Evolutionary conservation across 495 filamentous ascomycete species (phyloP), one percentile per base, ranked within the genome.

Genomic region (Schizothecium vesticola): DNA sequence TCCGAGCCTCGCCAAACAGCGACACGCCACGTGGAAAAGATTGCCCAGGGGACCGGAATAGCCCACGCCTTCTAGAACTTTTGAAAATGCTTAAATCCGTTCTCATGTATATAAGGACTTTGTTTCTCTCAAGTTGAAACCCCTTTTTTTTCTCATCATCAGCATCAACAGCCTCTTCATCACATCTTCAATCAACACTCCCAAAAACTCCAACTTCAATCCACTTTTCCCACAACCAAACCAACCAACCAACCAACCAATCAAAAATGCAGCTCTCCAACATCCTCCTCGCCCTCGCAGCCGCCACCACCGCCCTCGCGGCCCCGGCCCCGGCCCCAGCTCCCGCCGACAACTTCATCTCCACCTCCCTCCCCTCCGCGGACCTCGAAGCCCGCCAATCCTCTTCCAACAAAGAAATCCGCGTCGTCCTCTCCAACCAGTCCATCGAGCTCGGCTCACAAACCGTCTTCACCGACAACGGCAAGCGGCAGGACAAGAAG

Each of bases 241-340:
- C 61, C 22, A 63, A 21, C 29, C 61, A n/a, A 55, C 61, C 61
- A n/a, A 51, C 21, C 33, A n/a, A n/a, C n/a, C n/a, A n/a, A n/a
- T n/a, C n/a, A n/a, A 63, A 43, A 51, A 63, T 63, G 61, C 61
- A 63, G 61, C 33, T 43, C 61, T 63, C 61, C 31, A 55, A 21
- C 61, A 43, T 63, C 31, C 25, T 63, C 61, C 29, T 63, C 21
- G 33, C 31, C 31, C 12, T 55, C 31, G 19, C 55, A 4, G 61
- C 61, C 61, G 61, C 61, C 33, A n/a, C n/a, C n/a, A 9, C 29
- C 11, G 33, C 61, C 31, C 9, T 51, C 0, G 33, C 61, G 29
- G 61, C 61, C 21, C 61, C 61, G 31, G 61, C 19, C 33, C 61
- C 28, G 29, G 16, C n/a, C 22, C n/a, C n/a, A n/a, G n/a, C n/a